Conservation (phyloP, 305 asterid species). For the Stenogyne calaminthoides region DNA sequence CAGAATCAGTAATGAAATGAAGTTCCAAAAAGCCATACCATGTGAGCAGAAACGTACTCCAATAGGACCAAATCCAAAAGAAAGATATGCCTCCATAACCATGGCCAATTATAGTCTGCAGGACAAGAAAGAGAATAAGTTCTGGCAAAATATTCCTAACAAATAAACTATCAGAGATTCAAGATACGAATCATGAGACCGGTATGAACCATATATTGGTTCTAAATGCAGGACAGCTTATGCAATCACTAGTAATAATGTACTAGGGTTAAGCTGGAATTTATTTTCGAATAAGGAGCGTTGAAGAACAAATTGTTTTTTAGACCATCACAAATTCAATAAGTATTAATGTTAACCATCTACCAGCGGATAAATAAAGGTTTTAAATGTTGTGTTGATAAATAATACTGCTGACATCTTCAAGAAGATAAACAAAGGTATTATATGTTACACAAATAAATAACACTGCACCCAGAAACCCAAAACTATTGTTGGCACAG, state of each 20-base stretch:
- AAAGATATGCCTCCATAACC: slow-evolving; percentile 90
- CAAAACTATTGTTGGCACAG: neutral
- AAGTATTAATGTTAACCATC: slow-evolving; percentile 2
- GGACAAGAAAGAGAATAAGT: slow-evolving; percentile 29
- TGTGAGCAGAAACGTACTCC: slow-evolving; percentile 98
- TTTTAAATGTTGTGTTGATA: neutral
- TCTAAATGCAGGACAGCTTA: slow-evolving; percentile 10
- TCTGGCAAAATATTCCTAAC: neutral
- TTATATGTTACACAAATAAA: neutral
- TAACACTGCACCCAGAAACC: slow-evolving; percentile 20
- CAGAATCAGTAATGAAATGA: slow-evolving; percentile 5
- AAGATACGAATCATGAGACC: slow-evolving; percentile 9
- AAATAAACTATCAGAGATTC: slow-evolving; percentile 9
- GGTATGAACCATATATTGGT: slow-evolving; percentile 8
- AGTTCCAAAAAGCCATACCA: slow-evolving; percentile 57
- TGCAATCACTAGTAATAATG: neutral
- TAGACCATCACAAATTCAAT: neutral
- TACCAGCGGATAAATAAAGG: slow-evolving; percentile 4
- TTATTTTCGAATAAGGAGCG: neutral
- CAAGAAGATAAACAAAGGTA: slow-evolving; percentile 4
- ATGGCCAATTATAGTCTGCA: slow-evolving; percentile 79
- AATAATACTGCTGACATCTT: slow-evolving; percentile 14
- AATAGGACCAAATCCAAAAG: slow-evolving; percentile 99
- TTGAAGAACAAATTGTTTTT: neutral
- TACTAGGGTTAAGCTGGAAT: neutral